Percentiles rank a stretch among this genome's conserved stretches.
Conservation (phyloP, 2,329 filamentous ascomycete species). For the Coniochaeta sp. region DNA sequence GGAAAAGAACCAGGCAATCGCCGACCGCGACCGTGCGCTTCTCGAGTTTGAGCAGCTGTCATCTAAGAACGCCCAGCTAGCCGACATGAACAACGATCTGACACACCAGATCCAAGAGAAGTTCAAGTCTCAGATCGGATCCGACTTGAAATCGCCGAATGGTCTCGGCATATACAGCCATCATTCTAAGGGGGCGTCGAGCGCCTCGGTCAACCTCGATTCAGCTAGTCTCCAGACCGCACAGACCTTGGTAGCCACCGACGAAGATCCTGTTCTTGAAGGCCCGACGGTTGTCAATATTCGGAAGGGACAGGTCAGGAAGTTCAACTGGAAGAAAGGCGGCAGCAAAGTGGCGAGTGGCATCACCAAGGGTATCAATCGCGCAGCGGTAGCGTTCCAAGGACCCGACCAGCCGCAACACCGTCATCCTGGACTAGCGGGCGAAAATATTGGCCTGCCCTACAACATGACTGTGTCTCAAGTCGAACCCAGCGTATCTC, state of each 20-base stretch:
- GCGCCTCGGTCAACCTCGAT: constrained; percentile 44
- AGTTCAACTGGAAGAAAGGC: constrained; percentile 98
- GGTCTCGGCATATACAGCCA: constrained; percentile 52
- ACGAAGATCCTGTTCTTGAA: constrained; percentile 55
- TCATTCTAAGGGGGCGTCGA: constrained; percentile 41
- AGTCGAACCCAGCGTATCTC: constrained; percentile 37
- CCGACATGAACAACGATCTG: constrained; percentile 91
- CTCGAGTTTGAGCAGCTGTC: constrained; percentile 94
- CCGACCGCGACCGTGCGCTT: constrained; percentile 86
- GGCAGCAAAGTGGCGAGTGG: constrained; percentile 91
- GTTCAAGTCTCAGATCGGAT: constrained; percentile 69
- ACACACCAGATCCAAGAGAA: constrained; percentile 90
- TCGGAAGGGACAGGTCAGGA: constrained; percentile 86
- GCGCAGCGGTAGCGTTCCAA: constrained; percentile 72
- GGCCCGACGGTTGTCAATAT: constrained; percentile 95
- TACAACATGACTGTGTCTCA: constrained; percentile 61
- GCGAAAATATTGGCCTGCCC: constrained; percentile 61
- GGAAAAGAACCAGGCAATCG: constrained; percentile 73
- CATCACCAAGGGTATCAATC: constrained; percentile 88
- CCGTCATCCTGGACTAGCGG: constrained; percentile 34
- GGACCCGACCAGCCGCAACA: constrained; percentile 43
- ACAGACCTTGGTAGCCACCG: constrained; percentile 52
- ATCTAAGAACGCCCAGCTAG: constrained; percentile 87
- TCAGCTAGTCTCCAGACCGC: constrained; percentile 46
- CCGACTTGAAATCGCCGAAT: constrained; percentile 39